Conservation (phyloP, 2,329 filamentous ascomycete genomes). For the Nannizziopsis barbatae region DNA sequence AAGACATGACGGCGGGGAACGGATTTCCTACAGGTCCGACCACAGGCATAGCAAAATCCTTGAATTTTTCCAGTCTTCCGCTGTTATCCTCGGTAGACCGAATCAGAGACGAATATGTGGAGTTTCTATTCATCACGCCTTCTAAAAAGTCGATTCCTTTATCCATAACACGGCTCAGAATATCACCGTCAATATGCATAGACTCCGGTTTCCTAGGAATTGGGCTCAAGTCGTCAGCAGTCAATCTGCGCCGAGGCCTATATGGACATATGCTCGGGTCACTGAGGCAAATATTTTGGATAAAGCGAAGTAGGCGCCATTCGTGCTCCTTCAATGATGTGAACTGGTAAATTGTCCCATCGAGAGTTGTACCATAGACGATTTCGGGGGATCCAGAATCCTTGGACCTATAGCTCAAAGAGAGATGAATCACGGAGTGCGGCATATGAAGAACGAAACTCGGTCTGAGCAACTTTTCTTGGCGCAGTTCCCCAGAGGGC, state of each 20-base stretch:
- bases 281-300: conserved; percentile 56
- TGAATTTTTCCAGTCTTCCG: conserved; percentile 34
- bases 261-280: conserved; percentile 43
- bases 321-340: conserved; percentile 51
- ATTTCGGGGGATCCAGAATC: conserved; percentile 29
- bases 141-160: conserved; percentile 27
- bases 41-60: conserved; percentile 41
- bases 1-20: conserved; percentile 24
- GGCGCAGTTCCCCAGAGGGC: conserved; percentile 18
- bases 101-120: neutral
- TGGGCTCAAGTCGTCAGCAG: conserved; percentile 30
- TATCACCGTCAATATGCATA: conserved; percentile 58
- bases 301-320: conserved; percentile 58
- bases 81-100: conserved; percentile 12
- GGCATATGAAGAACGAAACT: conserved; percentile 26
- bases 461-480: conserved; percentile 25
- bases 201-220: conserved; percentile 33
- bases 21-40: conserved; percentile 29
- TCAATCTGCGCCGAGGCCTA: conserved; percentile 24
- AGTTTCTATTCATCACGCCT: conserved; percentile 21
- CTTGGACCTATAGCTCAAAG: conserved; percentile 7
- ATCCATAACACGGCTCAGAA: conserved; percentile 47
- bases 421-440: conserved; percentile 26
- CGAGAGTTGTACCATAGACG: conserved; percentile 55
- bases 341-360: conserved; percentile 61